phyloP scores from a whole-genome alignment of 805 yeast species.

The Blastobotrys muscicola region DNA sequence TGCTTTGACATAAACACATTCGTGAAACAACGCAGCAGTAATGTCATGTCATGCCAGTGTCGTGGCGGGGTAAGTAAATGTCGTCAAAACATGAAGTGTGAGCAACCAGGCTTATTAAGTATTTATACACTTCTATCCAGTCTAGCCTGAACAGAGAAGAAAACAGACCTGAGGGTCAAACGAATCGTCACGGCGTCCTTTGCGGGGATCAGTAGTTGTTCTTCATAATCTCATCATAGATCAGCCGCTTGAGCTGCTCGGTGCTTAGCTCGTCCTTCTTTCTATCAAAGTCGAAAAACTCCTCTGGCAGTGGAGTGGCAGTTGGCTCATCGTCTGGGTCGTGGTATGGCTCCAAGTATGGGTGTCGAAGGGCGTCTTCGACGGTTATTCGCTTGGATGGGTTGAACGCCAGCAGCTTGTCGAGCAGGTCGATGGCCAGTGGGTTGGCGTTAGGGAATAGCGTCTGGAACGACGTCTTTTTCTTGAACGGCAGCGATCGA shows the following conservation, averaged over 20 bases:
- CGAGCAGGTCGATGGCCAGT: conserved; percentile 70
- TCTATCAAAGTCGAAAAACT: conserved; percentile 83
- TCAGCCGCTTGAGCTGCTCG: conserved; percentile 65
- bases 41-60: no score
- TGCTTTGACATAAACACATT: no score
- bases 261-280: conserved; percentile 69
- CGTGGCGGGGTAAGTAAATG: no score
- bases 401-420: conserved; percentile 74
- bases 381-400: conserved; percentile 80
- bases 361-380: conserved; percentile 80
- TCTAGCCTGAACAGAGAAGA: not conserved
- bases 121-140: not conserved
- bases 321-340: conserved; percentile 89
- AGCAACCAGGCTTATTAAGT: no score
- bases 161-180: not conserved
- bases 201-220: not conserved
- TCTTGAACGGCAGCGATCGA: conserved; percentile 73
- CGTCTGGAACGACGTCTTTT: conserved; percentile 59
- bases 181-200: not conserved
- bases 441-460: conserved; percentile 84
- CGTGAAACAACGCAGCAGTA: no score
- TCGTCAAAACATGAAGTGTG: no score
- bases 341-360: conserved; percentile 83
- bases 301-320: conserved; percentile 73
- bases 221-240: conserved; percentile 70